Base-by-base conservation (phyloP, 1,284 basidiomycete species). In the Thelephora terrestris region DNA sequence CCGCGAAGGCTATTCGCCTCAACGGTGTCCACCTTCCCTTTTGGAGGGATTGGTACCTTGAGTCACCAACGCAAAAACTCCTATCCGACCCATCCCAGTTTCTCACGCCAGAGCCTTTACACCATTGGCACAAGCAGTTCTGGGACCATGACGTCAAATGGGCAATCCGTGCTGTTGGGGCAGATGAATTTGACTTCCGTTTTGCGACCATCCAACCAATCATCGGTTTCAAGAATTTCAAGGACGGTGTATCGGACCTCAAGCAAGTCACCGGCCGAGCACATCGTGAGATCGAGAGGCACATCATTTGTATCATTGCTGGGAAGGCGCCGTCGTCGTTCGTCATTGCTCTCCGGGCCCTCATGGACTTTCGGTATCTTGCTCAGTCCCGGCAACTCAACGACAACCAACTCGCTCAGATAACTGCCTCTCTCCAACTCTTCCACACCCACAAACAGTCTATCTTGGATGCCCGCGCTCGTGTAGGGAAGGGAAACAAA, bases 121-220 rank as follows among this genome's bases (percentile, higher is more conserved):
- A n/a, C n/a, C n/a, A n/a, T n/a, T n/a, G n/a, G n/a, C n/a, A n/a
- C n/a, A 50, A 49, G 36, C 20, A 7, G 17, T 47, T 49, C 24
- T 49, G 46, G 46, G 48, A 50, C 34, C 48, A 50, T 50, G 48
- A 39, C 16, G 25, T 25, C 9, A 17, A 50, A 16, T 50, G 48
- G 48, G n/a, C 17, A 14, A 23, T 18, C 7, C 24, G 39, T 27
- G 20, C 40, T 29, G 10, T 50, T 21, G 48, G 48, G n/a, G 34
- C 5, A 5, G 46, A 18, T 6, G 48, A 50, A 29, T 16, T 50
- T 7, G 47, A 50, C 36, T 48, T 32, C 29, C 48, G 47, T n/a
- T 50, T 18, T 34, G 29, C 43, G n/a, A 34, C 35, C 23, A n/a
- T 48, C 9, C 47, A 48, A 43, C 47, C 47, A 2, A 37, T 18